Percentiles rank a stretch among this genome's conserved stretches.
These are phyloP conservation scores for Neospora caninum DNA, from an alignment of 169 alveolate species.

Conservation along the genomic window DNA sequence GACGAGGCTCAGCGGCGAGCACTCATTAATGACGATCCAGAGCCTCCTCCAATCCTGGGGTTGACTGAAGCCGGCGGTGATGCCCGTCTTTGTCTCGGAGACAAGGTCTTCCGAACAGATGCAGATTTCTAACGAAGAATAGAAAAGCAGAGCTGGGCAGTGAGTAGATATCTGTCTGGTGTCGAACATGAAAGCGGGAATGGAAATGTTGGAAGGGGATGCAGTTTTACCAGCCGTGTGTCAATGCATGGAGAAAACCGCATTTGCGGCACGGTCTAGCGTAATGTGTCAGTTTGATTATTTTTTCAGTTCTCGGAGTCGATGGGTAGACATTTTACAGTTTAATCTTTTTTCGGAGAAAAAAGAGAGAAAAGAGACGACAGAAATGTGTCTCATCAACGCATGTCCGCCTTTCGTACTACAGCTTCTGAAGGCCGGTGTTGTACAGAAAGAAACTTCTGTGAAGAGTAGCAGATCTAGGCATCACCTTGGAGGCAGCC, in stretches of 20 bases:
- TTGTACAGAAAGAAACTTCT: no score
- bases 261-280: background rate
- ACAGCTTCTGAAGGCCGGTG: no score
- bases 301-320: no score
- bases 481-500: no score
- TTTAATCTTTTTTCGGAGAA: no score
- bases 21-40: conserved; percentile 65
- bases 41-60: conserved; percentile 48
- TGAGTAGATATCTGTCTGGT: no score
- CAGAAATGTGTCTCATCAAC: no score
- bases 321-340: no score
- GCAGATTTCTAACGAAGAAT: conserved; percentile 47
- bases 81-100: conserved; percentile 34
- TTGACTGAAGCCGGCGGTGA: background rate
- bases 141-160: background rate
- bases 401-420: no score
- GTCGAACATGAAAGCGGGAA: background rate
- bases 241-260: background rate
- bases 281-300: background rate
- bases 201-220: background rate
- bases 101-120: conserved; percentile 46
- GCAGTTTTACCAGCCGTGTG: background rate
- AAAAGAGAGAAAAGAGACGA: no score
- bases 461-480: no score
- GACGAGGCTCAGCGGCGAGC: conserved; percentile 44